Percentiles rank a stretch among this genome's conserved stretches.
phyloP scores from a whole-genome alignment of 768 basidiomycete species.

The Amanita molliuscula region DNA sequence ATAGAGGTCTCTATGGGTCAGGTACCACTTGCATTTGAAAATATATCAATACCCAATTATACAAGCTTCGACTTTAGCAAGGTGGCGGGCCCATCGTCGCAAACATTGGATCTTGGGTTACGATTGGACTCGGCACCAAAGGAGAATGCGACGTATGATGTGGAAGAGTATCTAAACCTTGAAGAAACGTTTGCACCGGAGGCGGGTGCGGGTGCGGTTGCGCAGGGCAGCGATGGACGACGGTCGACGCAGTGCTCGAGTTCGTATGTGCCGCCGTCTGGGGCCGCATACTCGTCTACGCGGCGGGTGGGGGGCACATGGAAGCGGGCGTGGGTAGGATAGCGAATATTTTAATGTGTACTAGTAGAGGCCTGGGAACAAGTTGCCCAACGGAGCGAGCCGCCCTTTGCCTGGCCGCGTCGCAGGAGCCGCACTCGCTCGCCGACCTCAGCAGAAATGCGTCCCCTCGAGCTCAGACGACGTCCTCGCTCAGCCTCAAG shows the following conservation, averaged over 20 bases:
- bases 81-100: slow-evolving; percentile 9
- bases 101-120: not conserved
- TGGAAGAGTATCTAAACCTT: slow-evolving; percentile 29
- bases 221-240: slow-evolving; percentile 10
- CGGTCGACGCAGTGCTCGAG: slow-evolving; percentile 11
- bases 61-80: slow-evolving; percentile 12
- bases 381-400: not conserved
- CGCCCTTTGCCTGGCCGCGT: slow-evolving; percentile 10
- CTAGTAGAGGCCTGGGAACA: not conserved
- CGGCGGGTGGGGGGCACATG: slow-evolving; percentile 49
- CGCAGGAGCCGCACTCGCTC: slow-evolving; percentile 25
- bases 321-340: slow-evolving; percentile 21
- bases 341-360: not conserved
- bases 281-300: slow-evolving; percentile 35
- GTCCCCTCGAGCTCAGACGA: slow-evolving; percentile 49
- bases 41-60: slow-evolving; percentile 13
- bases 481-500: slow-evolving; percentile 31
- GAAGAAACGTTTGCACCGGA: slow-evolving; percentile 10
- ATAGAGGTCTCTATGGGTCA: slow-evolving; percentile 26
- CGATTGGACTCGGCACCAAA: not conserved
- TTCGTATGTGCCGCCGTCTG: slow-evolving; percentile 44
- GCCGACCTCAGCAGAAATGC: slow-evolving; percentile 68
- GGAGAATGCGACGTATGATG: slow-evolving; percentile 15
- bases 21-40: slow-evolving; percentile 6
- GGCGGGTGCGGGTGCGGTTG: slow-evolving; percentile 8